Percentiles rank a stretch among this genome's conserved stretches.
phyloP scores from a whole-genome alignment of 2,329 filamentous ascomycete species.

The Colletotrichum acutatum region DNA sequence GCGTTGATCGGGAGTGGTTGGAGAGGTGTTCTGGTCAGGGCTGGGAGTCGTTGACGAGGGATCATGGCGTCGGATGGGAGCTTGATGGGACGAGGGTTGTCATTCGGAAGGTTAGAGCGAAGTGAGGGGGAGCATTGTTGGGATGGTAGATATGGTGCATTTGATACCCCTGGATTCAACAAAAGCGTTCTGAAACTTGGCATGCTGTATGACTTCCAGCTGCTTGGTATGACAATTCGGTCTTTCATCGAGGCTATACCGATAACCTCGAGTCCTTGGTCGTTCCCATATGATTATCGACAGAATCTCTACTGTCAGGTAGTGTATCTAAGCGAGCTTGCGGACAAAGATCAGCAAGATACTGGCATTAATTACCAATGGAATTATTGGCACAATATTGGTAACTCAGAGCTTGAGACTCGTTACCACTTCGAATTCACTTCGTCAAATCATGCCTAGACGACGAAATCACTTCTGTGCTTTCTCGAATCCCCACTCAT shows the following conservation, averaged over 20 bases:
- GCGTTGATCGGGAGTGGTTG: conserved; percentile 74
- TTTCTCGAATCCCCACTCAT: no score
- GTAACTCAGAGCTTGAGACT: no score
- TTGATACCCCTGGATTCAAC: conserved; percentile 26
- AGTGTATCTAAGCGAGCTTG: no score
- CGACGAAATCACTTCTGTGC: no score
- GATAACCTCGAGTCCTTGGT: neutral
- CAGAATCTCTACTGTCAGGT: neutral
- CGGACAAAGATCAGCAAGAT: no score
- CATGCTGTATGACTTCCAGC: neutral
- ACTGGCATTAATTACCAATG: no score
- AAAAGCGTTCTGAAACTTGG: neutral
- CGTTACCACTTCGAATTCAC: no score
- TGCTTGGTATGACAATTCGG: neutral
- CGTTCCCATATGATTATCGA: neutral
- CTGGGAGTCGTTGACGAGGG: conserved; percentile 78
- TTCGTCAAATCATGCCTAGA: no score
- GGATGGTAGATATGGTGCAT: neutral
- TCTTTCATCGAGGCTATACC: neutral
- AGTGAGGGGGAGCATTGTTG: neutral
- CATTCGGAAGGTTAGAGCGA: conserved; percentile 69
- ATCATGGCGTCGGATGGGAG: conserved; percentile 87
- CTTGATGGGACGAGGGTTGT: conserved; percentile 77
- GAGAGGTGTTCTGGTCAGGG: conserved; percentile 73
- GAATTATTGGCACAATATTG: no score